Evolutionary conservation across 1,284 basidiomycete species (phyloP).

Genomic region (Rhodotorula sp.): DNA sequence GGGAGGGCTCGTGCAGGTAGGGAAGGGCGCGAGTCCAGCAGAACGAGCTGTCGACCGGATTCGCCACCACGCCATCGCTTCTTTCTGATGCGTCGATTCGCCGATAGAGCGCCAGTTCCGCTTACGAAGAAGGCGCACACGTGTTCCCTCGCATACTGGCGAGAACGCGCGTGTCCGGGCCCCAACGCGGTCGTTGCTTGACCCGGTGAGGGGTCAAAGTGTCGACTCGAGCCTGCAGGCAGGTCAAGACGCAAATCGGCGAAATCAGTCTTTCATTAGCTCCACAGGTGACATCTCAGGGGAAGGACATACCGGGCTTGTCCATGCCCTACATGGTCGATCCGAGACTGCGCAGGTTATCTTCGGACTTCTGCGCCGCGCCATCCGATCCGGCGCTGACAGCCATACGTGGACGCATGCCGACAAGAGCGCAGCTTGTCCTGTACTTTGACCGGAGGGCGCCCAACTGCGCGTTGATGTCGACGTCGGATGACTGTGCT

Average conservation of each 20-base stretch:
- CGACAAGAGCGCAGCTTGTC: slow-evolving; percentile 76
- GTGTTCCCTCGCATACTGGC: too few relatives aligned
- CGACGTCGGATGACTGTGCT: slow-evolving; percentile 53
- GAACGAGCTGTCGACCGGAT: too few relatives aligned
- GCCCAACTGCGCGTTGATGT: slow-evolving; percentile 70
- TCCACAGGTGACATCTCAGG: not conserved
- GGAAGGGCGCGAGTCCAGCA: too few relatives aligned
- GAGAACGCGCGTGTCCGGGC: too few relatives aligned
- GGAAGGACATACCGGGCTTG: not conserved
- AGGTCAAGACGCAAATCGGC: not conserved
- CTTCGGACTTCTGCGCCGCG: not conserved
- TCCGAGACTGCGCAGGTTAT: not conserved
- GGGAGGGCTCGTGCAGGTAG: too few relatives aligned
- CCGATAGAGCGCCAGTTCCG: too few relatives aligned
- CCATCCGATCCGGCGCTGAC: slow-evolving; percentile 14
- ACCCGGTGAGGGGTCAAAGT: too few relatives aligned
- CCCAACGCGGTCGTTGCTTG: too few relatives aligned
- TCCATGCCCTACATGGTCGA: not conserved
- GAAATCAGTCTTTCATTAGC: not conserved
- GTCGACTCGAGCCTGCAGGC: too few relatives aligned
- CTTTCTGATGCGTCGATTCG: too few relatives aligned
- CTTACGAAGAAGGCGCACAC: too few relatives aligned
- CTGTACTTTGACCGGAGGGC: slow-evolving; percentile 86
- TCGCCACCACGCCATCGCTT: too few relatives aligned
- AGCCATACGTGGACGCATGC: slow-evolving; percentile 60